Evolutionary conservation across 371 early-diverging fungal genomes (phyloP), one percentile per base, ranked within the genome.

Genomic region (Antonospora locustae): DNA sequence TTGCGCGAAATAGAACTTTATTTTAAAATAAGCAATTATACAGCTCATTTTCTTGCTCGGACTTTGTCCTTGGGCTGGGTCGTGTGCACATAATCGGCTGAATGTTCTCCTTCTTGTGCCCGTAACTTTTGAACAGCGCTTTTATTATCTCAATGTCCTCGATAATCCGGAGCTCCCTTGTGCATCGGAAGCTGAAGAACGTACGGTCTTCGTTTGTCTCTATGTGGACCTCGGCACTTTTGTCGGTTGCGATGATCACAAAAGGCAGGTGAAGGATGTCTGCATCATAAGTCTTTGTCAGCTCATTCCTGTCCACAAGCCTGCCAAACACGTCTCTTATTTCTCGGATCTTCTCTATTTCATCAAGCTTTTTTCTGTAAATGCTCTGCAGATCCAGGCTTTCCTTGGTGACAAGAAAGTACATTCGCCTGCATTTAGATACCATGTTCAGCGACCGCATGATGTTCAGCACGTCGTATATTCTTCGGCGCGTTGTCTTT

Each of bases 171-270:
- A 69, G 34, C 25, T 55, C 46, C 38, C 41, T 56, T 16, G 22
- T 56, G 0, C 57, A 60, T 52, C 58, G 55, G 36, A 69, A 61
- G 3, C 32, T 44, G 45, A 65, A 69, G 53, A 56, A 65, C 1
- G 28, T 57, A 24, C 57, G 52, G 32, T 69, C 69, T 51, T 69
- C 69, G 38, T 69, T 69, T 17, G 65, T 69, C 6, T 69, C 65
- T 29, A 64, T 64, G 28, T 55, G 45, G 6, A 69, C 51, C 17
- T 56, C 55, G 16, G 61, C 24, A 14, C 61, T 45, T 28, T 40
- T 61, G 24, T 52, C 55, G 14, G 58, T 54, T 17, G 36, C 43
- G 1, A 69, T 54, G 4, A 69, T 48, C 65, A 69, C 58, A 48
- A 69, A 69, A 2, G 69, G 69, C 0, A 69, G 36, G 48, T 60